Percentiles rank a stretch among this genome's conserved stretches.
phyloP scores from a whole-genome alignment of 441 rosid species.

The Biscutella auriculata region DNA sequence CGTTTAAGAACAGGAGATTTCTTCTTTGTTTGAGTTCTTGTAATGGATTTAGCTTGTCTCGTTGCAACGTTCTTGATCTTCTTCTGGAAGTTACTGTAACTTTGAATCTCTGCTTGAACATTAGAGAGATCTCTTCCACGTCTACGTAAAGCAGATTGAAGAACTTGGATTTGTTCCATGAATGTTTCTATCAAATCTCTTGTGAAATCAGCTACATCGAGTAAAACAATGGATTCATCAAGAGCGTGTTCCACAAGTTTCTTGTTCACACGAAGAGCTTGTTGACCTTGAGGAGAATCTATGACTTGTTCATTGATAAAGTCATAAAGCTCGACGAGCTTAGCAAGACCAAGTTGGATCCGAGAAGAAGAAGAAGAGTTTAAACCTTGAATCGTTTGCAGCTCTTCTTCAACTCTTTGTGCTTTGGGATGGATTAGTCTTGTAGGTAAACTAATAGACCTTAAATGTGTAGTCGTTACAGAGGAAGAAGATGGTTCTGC shows the following conservation, averaged over 20 bases:
- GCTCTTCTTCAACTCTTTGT: constrained; percentile 30
- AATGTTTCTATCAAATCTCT: constrained; percentile 40
- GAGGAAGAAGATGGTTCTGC: constrained; percentile 27
- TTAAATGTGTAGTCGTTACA: constrained; percentile 19
- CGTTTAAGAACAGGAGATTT: constrained; percentile 6
- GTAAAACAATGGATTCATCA: constrained; percentile 35
- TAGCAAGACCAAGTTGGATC: constrained; percentile 25
- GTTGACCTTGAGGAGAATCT: constrained; percentile 31
- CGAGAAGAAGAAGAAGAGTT: constrained; percentile 14
- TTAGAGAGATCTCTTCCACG: constrained; percentile 30
- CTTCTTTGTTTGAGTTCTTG: constrained; percentile 34
- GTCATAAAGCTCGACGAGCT: constrained; percentile 40
- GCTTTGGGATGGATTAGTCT: constrained; percentile 40
- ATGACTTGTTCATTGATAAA: constrained; percentile 36
- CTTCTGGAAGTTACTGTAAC: constrained; percentile 38
- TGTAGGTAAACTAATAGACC: constrained; percentile 76
- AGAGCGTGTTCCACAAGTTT: constrained; percentile 34
- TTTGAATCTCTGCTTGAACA: constrained; percentile 25
- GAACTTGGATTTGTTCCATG: constrained; percentile 39
- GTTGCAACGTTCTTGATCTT: constrained; percentile 29
- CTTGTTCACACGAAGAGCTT: constrained; percentile 22
- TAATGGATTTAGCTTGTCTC: constrained; percentile 21
- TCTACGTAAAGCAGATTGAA: constrained; percentile 54
- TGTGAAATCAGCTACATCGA: constrained; percentile 38
- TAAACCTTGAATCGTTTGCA: constrained; percentile 29